phyloP scores from a whole-genome alignment of 2,329 filamentous ascomycete species.

The Colletotrichum magnum region DNA sequence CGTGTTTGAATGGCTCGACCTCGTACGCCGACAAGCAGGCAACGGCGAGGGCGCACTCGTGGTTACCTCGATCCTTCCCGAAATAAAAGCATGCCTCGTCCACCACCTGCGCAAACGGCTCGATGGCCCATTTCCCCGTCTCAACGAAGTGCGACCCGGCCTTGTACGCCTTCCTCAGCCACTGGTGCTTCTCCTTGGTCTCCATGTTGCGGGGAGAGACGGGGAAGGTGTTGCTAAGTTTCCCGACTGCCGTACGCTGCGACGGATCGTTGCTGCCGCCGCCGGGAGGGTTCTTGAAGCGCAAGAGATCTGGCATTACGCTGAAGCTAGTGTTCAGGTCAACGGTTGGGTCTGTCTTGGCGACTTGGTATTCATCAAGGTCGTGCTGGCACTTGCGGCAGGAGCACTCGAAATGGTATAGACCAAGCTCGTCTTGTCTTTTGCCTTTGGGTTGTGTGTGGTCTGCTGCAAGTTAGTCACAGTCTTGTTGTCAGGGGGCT shows the following conservation, averaged over 20 bases:
- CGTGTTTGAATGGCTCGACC: constrained; percentile 65
- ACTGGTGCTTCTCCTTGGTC: constrained; percentile 37
- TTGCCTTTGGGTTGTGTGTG: constrained; percentile 60
- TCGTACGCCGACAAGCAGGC: constrained; percentile 63
- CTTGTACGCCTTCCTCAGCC: constrained; percentile 54
- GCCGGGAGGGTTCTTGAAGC: constrained; percentile 18
- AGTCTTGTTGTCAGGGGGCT: not conserved
- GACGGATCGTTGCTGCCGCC: not conserved
- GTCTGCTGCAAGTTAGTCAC: constrained; percentile 52
- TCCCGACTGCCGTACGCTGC: constrained; percentile 5
- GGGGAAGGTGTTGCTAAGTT: constrained; percentile 12
- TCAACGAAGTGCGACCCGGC: constrained; percentile 55
- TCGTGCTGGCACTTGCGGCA: constrained; percentile 66
- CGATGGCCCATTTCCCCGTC: constrained; percentile 61
- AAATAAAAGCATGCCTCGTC: constrained; percentile 62
- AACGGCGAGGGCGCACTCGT: constrained; percentile 60
- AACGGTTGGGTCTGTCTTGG: constrained; percentile 54
- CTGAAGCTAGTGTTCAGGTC: constrained; percentile 59
- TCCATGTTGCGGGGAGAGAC: constrained; percentile 11
- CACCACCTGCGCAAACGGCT: constrained; percentile 63
- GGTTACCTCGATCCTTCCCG: constrained; percentile 55
- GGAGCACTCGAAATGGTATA: constrained; percentile 67
- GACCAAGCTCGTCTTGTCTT: constrained; percentile 58
- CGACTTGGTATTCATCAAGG: constrained; percentile 68
- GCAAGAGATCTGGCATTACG: constrained; percentile 57